Percentiles rank a stretch among this genome's conserved stretches.
Conservation (phyloP, 1,284 basidiomycete species). For the Sporisorium iseilematis-ciliati region DNA sequence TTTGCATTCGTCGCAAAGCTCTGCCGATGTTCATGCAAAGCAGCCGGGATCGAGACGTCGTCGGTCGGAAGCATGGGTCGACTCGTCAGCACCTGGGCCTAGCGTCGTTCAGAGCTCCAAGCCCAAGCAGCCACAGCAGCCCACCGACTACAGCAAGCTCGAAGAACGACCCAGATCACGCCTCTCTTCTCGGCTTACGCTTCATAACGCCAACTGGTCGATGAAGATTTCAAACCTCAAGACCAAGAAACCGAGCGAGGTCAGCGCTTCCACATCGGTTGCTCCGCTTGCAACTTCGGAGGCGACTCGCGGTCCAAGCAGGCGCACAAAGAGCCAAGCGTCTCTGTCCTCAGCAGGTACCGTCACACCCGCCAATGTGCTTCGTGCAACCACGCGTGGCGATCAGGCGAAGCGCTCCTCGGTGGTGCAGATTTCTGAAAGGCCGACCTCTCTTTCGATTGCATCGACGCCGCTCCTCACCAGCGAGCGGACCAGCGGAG, state of each 20-base stretch:
- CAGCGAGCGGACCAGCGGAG: constrained; percentile 11
- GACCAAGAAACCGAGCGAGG: constrained; percentile 13
- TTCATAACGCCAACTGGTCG: constrained; percentile 22
- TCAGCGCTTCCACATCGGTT: background rate
- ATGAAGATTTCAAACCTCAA: constrained; percentile 26
- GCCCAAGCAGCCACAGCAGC: constrained; percentile 5
- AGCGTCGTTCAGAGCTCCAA: constrained; percentile 9
- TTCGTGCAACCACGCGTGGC: background rate
- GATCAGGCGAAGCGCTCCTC: background rate
- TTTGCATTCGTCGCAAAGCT: constrained; percentile 9
- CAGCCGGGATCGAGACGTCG: background rate
- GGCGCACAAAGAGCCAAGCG: constrained; percentile 19
- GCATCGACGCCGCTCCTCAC: constrained; percentile 8
- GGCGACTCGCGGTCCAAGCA: background rate
- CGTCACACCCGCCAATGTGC: background rate
- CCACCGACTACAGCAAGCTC: constrained; percentile 30
- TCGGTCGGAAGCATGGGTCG: background rate
- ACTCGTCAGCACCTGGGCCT: background rate
- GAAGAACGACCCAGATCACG: constrained; percentile 26
- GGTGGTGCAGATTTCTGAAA: background rate
- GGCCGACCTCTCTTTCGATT: constrained; percentile 7
- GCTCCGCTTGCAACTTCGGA: background rate
- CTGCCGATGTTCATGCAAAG: background rate
- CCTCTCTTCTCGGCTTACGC: constrained; percentile 27
- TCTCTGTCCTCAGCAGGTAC: constrained; percentile 6